A percentile compares a stretch with the other conserved stretches of the same genome.
phyloP scores from a whole-genome alignment of 192 early-diverging fungal species.

The Coemansia sp. region DNA sequence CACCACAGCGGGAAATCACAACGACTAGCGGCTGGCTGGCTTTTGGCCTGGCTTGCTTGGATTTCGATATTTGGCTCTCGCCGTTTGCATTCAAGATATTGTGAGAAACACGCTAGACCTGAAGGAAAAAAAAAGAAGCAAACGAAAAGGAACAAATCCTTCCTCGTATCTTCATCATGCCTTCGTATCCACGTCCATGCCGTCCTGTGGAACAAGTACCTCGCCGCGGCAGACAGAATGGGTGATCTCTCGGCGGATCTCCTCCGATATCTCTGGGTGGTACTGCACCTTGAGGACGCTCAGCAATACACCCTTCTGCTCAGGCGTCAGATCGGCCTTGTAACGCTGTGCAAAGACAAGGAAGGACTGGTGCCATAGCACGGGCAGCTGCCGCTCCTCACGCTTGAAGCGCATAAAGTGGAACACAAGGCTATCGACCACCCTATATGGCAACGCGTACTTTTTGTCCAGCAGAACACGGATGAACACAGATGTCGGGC shows the following conservation, averaged over 20 bases:
- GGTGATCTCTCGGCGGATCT: slow-evolving; percentile 88
- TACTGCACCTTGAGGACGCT: slow-evolving; percentile 75
- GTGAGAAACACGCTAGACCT: too few species aligned
- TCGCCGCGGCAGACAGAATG: slow-evolving; percentile 71
- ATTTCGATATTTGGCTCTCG: too few species aligned
- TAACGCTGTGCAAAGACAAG: slow-evolving; percentile 96
- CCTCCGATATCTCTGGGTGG: slow-evolving; percentile 84
- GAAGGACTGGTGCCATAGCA: slow-evolving; percentile 96
- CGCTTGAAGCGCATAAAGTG: slow-evolving; percentile 92
- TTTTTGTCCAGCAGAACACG: slow-evolving; percentile 97
- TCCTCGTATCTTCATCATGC: not conserved
- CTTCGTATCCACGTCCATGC: slow-evolving; percentile 49
- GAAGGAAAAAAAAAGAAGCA: not conserved
- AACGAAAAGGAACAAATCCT: too few species aligned
- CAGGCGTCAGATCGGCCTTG: slow-evolving; percentile 91
- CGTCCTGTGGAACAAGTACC: slow-evolving; percentile 61
- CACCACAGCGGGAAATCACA: too few species aligned
- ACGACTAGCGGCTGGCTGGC: too few species aligned
- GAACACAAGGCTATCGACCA: slow-evolving; percentile 92
- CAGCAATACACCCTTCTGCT: slow-evolving; percentile 90
- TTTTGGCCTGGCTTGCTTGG: too few species aligned
- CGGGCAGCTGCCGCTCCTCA: slow-evolving; percentile 81
- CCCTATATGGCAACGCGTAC: slow-evolving; percentile 96
- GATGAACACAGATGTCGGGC: slow-evolving; percentile 91
- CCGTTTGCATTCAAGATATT: too few species aligned